These are phyloP conservation scores for Eucalyptus victrix DNA, from an alignment of 345 rosid species.

Conservation along the genomic window DNA sequence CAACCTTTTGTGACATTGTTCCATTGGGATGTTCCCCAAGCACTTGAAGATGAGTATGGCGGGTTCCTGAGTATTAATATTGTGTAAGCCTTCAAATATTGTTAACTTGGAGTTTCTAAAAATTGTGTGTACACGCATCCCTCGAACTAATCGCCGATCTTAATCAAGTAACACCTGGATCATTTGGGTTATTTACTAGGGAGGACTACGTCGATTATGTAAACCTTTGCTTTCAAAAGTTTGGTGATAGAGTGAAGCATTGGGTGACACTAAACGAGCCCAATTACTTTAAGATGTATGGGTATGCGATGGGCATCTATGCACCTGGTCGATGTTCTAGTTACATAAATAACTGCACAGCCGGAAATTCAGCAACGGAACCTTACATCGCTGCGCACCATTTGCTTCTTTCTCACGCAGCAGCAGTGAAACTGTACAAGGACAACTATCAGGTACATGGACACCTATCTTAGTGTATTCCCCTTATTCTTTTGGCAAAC, in stretches of 20 bases:
- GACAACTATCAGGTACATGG: conserved; percentile 19
- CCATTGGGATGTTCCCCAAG: conserved; percentile 21
- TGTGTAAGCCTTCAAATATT: conserved; percentile 5
- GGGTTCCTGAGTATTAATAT: conserved; percentile 7
- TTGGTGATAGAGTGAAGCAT: conserved; percentile 12
- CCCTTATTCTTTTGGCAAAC: neutral
- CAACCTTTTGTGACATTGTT: conserved; percentile 16
- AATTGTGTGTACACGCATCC: neutral
- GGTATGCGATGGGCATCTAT: neutral
- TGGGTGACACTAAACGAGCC: conserved; percentile 11
- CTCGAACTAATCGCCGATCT: neutral
- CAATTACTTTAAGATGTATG: neutral
- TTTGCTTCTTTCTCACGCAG: conserved; percentile 27
- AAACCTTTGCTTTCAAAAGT: conserved; percentile 4
- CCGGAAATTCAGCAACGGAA: conserved; percentile 22
- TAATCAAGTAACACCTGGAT: neutral
- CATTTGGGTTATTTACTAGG: neutral
- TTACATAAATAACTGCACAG: conserved; percentile 8
- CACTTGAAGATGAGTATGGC: conserved; percentile 13
- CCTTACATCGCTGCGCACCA: conserved; percentile 24
- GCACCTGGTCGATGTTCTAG: conserved; percentile 9
- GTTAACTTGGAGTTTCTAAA: neutral
- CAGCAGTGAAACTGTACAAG: conserved; percentile 13
- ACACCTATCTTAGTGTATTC: neutral
- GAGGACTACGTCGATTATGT: conserved; percentile 3